phyloP scores from a whole-genome alignment of 805 yeast genomes.

The Metschnikowia henanensis region DNA sequence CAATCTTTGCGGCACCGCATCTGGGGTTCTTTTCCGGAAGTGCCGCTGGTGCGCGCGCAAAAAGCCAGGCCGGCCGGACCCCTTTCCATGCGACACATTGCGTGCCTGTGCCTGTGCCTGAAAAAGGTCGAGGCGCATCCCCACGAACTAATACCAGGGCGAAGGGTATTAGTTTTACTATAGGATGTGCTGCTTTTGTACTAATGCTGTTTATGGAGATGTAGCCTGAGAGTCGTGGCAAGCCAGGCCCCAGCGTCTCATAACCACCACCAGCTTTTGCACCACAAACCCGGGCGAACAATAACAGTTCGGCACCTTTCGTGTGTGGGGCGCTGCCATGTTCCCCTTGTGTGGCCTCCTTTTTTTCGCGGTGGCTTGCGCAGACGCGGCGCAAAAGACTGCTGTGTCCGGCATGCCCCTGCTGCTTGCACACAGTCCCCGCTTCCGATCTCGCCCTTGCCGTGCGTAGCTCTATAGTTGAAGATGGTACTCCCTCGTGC shows the following conservation, averaged over 20 bases:
- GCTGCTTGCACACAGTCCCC: conserved; percentile 4
- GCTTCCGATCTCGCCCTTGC: conserved; percentile 12
- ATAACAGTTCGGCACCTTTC: not conserved
- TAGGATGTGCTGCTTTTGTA: too few relatives aligned
- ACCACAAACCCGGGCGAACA: not conserved
- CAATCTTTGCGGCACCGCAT: too few relatives aligned
- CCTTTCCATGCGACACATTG: conserved; percentile 8
- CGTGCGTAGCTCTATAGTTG: not conserved
- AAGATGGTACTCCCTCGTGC: not conserved
- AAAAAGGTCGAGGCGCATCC: not conserved
- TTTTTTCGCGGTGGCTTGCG: conserved; percentile 1
- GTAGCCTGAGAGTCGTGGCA: not conserved
- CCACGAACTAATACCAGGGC: conserved; percentile 6
- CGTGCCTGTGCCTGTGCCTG: conserved; percentile 11
- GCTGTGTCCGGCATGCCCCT: conserved; percentile 8
- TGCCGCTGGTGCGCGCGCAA: not conserved
- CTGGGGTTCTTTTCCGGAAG: too few relatives aligned
- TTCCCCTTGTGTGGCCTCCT: conserved; percentile 2
- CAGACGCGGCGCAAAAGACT: conserved; percentile 1
- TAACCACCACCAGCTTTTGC: too few relatives aligned
- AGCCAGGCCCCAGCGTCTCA: too few relatives aligned
- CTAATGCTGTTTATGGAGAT: too few relatives aligned
- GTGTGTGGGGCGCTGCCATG: not conserved
- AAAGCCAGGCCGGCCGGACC: not conserved
- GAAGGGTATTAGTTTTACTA: too few relatives aligned